Base-by-base conservation (phyloP, 2,329 filamentous ascomycete species). In the Pseudogymnoascus pannorum region DNA sequence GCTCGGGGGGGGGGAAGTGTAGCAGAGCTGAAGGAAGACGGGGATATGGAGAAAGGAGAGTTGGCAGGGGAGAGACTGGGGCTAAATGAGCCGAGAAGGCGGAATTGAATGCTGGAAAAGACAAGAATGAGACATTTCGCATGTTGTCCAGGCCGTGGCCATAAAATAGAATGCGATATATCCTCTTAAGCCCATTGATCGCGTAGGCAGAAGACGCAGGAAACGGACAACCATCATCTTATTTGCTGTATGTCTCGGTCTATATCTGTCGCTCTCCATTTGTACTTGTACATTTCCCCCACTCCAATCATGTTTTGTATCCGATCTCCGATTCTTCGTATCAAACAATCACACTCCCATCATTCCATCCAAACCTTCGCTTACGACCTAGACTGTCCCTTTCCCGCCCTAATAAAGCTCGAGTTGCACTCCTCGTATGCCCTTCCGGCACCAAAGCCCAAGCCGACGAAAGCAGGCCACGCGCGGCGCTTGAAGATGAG, bases 371-470 rank as follows among this genome's bases (percentile, higher is more conserved):
- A 26, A 24, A 11, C 1, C 38, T 54, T 42, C 22, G 26, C 24
- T 60, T 51, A 40, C 20, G 58, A 44, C 38, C 35, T 58, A 51
- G 57, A 48, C 16, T 26, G 36, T 60, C 36, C n/a, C 65, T 68
- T 70, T 18, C 67, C 67, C 38, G 65, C 66, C 64, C 67, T 68
- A 60, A 72, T 65, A 64, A 73, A 72, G 51, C 68, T 69, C 24
- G 64, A 64, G 80, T 99, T 96, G 78, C 94, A 97, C 81, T 99
- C 94, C 78, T 99, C 94, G 81, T 96, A 99, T 62, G 94, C 94
- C 72, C 95, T 87, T 71, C 94, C 94, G 66, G 92, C 92, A 74
- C 95, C 94, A 75, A 99, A 97, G 62, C 94, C 94, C 61, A 93
- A 83, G 67, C 94, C 94, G 68, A 96, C 85, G 74, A 91, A 94